phyloP scores from a whole-genome alignment of 208 protist species.

The Leishmania martiniquensis region DNA sequence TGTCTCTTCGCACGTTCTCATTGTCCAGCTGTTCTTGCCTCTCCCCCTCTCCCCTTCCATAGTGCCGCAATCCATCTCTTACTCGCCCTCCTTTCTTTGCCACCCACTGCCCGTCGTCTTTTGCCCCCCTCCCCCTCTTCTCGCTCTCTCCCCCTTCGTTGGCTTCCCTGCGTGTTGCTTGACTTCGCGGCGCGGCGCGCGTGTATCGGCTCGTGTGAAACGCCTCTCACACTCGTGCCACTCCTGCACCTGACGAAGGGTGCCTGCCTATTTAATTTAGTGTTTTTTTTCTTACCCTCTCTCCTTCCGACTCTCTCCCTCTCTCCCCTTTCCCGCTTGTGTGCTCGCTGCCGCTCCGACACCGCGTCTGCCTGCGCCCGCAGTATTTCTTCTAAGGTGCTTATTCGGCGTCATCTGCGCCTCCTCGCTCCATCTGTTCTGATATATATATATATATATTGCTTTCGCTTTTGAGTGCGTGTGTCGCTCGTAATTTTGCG shows the following conservation, averaged over 20 bases:
- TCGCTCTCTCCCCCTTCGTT: not conserved
- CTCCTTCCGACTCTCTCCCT: not conserved
- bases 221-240: too few species aligned
- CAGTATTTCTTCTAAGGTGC: not conserved
- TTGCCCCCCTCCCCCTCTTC: not conserved
- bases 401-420: not conserved
- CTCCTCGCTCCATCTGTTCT: not conserved
- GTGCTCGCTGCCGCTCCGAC: too few species aligned
- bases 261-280: too few species aligned
- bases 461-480: not conserved
- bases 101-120: not conserved
- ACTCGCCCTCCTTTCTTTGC: too few species aligned
- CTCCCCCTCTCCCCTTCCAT: too few species aligned
- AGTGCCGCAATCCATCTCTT: too few species aligned
- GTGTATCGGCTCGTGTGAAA: too few species aligned
- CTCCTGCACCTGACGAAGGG: too few species aligned
- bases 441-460: not conserved
- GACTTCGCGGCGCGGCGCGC: too few species aligned
- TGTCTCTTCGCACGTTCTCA: not conserved
- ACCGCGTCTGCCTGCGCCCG: too few species aligned
- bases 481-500: not conserved
- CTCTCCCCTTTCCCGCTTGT: not conserved
- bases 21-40: constrained; percentile 1
- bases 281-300: too few species aligned
- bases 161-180: too few species aligned